Conservation (phyloP, 2,329 filamentous ascomycete species). For the Tolypocladium amazonense region DNA sequence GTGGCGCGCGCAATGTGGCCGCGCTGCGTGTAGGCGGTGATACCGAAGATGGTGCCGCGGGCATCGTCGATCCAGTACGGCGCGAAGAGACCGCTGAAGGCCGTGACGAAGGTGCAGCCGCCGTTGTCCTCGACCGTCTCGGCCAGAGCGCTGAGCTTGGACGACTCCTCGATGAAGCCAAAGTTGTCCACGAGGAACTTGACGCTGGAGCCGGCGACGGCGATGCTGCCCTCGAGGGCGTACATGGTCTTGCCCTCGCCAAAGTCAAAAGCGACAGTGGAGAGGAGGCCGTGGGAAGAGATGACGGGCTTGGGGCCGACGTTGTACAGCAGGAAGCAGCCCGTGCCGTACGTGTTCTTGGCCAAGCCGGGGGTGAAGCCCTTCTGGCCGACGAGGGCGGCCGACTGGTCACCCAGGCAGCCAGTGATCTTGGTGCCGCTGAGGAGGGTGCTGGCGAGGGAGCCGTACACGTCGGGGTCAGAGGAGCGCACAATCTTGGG, state of each 20-base stretch:
- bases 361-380: slow-evolving; percentile 66
- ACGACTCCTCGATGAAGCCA: slow-evolving; percentile 39
- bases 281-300: slow-evolving; percentile 64
- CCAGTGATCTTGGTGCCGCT: slow-evolving; percentile 63
- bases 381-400: slow-evolving; percentile 70
- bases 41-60: slow-evolving; percentile 68
- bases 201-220: slow-evolving; percentile 65
- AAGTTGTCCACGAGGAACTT: slow-evolving; percentile 55
- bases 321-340: slow-evolving; percentile 78
- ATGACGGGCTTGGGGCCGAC: slow-evolving; percentile 71
- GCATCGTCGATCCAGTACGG: slow-evolving; percentile 83
- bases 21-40: slow-evolving; percentile 65
- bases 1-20: slow-evolving; percentile 73
- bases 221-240: slow-evolving; percentile 67
- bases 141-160: slow-evolving; percentile 33
- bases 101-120: slow-evolving; percentile 68
- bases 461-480: slow-evolving; percentile 57
- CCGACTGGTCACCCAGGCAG: slow-evolving; percentile 73
- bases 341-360: slow-evolving; percentile 82
- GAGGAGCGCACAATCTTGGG: slow-evolving; percentile 72
- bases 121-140: slow-evolving; percentile 54
- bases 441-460: slow-evolving; percentile 47
- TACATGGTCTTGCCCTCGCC: slow-evolving; percentile 57
- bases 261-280: slow-evolving; percentile 70
- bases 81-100: slow-evolving; percentile 71